Percentiles rank a stretch among this genome's conserved stretches.
Evolutionary conservation across 495 filamentous ascomycete species (phyloP).

Genomic region (Penicillium subrubescens): DNA sequence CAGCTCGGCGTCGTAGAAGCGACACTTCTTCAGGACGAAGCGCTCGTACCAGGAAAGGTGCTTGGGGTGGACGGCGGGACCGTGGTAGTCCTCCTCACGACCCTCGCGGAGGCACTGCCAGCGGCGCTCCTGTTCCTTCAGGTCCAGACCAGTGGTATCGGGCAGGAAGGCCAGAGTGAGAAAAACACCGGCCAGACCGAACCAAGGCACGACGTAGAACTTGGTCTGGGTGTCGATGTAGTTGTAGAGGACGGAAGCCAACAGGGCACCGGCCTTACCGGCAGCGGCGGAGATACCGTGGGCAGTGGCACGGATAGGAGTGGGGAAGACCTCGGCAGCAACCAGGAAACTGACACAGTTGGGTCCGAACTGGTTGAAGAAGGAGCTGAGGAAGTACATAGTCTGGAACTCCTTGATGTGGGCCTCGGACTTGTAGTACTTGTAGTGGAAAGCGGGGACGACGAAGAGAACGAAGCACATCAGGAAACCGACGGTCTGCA

Average conservation of each 20-base stretch:
- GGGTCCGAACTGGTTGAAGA: slow-evolving; percentile 97
- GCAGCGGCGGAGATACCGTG: slow-evolving; percentile 86
- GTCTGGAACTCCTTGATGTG: slow-evolving; percentile 82
- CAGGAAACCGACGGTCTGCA: slow-evolving; percentile 89
- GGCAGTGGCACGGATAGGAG: slow-evolving; percentile 83
- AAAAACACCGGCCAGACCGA: slow-evolving; percentile 78
- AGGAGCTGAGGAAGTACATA: slow-evolving; percentile 88
- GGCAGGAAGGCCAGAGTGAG: slow-evolving; percentile 81
- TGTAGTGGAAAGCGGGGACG: slow-evolving; percentile 79
- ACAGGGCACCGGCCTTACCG: slow-evolving; percentile 81
- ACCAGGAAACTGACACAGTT: slow-evolving; percentile 92
- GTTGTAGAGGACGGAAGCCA: slow-evolving; percentile 84
- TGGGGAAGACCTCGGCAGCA: slow-evolving; percentile 88
- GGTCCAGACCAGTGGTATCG: slow-evolving; percentile 88
- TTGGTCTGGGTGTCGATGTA: slow-evolving; percentile 77
- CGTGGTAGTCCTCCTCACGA: slow-evolving; percentile 78
- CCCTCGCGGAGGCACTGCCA: slow-evolving; percentile 79
- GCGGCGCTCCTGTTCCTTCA: slow-evolving; percentile 91
- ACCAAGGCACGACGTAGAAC: slow-evolving; percentile 91
- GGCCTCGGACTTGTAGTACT: slow-evolving; percentile 67
- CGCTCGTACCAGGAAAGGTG: slow-evolving; percentile 85
- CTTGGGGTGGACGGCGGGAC: slow-evolving; percentile 81
- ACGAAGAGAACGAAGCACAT: slow-evolving; percentile 85
- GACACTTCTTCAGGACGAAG: slow-evolving; percentile 61
- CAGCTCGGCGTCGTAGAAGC: slow-evolving; percentile 74